Base-by-base conservation (phyloP, 1,139 yeast genomes). In the Yamadazyma triangularis region DNA sequence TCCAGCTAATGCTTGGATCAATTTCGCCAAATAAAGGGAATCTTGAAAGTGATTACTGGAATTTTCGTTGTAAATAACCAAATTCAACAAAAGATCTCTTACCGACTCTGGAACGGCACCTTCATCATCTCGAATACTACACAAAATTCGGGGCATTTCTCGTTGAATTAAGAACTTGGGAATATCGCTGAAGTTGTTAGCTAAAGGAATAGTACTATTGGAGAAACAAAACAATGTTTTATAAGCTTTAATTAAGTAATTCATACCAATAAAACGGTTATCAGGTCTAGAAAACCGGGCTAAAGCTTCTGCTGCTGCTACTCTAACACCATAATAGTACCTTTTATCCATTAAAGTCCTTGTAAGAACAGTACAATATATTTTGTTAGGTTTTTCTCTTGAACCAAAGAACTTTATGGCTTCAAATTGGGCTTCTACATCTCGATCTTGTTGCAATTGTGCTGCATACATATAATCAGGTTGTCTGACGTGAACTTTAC, bases 391-490 rank as follows among this genome's bases (percentile, higher is more conserved):
- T 36, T 75, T 73, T 26, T 68, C 72, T 4, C 72, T 62, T 19
- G 67, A 72, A 6, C 80, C 79, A 55, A 87, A 89, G 54, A 75
- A 86, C 30, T 71, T 63, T 11, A 89, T 73, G 3, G 96, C 89
- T 36, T 88, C 96, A 32, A 76, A 63, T 50, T 93, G 99, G 0
- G 98, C 98, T 42, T 88, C 96, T 11, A 93, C 95, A 51, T 93
- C 99, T 41, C 96, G 65, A 58, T 93, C 99, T 53, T 87, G 94
- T 45, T 86, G 93, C 23, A 93, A 60, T 50, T 93, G 98, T 0
- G 97, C 84, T 1, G 88, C 87, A 54, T 76, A 91, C 96, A 91
- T 93, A 51, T 87, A 85, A 49, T 88, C 97, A 0, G 96, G 95
- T 54, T 89, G 96, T 44, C 81, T 84, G 23, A 93, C 78, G 39